Conservation (phyloP, 768 basidiomycete species). For the Pleurotus salmoneostramineus region DNA sequence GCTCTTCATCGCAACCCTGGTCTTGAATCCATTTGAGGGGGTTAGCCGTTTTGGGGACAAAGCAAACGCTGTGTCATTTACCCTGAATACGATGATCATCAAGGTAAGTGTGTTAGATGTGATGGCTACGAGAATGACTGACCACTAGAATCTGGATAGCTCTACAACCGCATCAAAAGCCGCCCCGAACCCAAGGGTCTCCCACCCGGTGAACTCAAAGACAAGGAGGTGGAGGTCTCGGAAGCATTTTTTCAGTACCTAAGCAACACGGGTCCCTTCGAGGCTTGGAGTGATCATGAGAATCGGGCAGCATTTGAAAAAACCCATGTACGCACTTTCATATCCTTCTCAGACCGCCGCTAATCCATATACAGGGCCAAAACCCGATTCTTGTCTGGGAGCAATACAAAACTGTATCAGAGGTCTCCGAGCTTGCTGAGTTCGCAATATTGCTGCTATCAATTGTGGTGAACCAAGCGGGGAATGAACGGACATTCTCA, state of each 20-base stretch:
- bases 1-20: constrained; percentile 21
- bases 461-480: constrained; percentile 21
- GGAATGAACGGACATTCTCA: constrained; percentile 19
- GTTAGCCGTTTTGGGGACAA: constrained; percentile 22
- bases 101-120: constrained; percentile 12
- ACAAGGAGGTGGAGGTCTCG: background rate
- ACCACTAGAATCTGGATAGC: background rate
- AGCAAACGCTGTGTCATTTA: constrained; percentile 19
- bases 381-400: constrained; percentile 18
- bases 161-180: constrained; percentile 10
- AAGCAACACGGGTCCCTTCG: constrained; percentile 6
- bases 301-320: background rate
- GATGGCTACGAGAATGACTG: background rate
- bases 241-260: constrained; percentile 10
- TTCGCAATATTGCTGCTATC: constrained; percentile 18
- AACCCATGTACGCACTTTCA: background rate
- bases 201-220: background rate
- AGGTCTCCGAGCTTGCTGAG: constrained; percentile 14
- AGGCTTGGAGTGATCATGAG: background rate
- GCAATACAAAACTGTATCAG: constrained; percentile 2
- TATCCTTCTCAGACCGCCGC: too few relatives aligned
- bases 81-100: constrained; percentile 15
- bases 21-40: constrained; percentile 24
- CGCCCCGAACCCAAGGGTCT: background rate
- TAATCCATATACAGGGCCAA: too few relatives aligned